Percentiles rank a stretch among this genome's conserved stretches.
These are phyloP conservation scores for Yamadazyma oceani DNA, from an alignment of 1,139 yeast species.

Conservation along the genomic window DNA sequence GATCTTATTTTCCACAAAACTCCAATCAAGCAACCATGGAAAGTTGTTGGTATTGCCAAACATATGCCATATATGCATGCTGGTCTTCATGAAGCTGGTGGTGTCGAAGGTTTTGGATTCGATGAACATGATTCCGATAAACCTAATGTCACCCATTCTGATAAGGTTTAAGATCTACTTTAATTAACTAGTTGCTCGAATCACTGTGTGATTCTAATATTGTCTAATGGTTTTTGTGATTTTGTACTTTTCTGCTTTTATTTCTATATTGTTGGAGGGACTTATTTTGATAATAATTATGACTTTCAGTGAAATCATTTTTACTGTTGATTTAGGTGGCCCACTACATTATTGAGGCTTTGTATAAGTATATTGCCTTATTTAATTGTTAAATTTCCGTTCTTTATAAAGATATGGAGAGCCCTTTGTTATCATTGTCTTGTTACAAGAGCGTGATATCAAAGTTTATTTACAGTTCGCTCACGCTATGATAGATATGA, in stretches of 20 bases:
- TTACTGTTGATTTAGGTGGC: no score
- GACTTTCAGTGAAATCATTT: no score
- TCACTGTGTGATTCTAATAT: background rate
- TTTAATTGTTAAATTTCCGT: no score
- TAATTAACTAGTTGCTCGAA: no score
- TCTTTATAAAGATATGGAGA: no score
- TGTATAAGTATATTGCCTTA: no score
- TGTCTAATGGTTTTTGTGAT: background rate
- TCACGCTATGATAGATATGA: slow-evolving; percentile 1
- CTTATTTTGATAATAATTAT: no score
- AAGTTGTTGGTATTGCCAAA: slow-evolving; percentile 5
- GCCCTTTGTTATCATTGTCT: slow-evolving; percentile 1
- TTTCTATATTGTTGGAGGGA: background rate
- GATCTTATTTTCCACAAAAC: slow-evolving; percentile 55
- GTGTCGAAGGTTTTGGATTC: slow-evolving; percentile 2
- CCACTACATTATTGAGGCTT: no score
- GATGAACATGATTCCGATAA: slow-evolving; percentile 1
- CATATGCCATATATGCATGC: slow-evolving; percentile 8
- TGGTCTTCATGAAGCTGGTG: slow-evolving; percentile 6
- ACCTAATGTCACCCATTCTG: background rate
- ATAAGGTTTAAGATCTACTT: slow-evolving; percentile 1
- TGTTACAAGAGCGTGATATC: slow-evolving; percentile 1
- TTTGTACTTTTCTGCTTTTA: background rate
- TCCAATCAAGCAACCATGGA: slow-evolving; percentile 37
- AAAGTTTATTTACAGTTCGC: background rate